Evolutionary conservation across 495 filamentous ascomycete species (phyloP).

Genomic region (Hypoxylon cercidicola): DNA sequence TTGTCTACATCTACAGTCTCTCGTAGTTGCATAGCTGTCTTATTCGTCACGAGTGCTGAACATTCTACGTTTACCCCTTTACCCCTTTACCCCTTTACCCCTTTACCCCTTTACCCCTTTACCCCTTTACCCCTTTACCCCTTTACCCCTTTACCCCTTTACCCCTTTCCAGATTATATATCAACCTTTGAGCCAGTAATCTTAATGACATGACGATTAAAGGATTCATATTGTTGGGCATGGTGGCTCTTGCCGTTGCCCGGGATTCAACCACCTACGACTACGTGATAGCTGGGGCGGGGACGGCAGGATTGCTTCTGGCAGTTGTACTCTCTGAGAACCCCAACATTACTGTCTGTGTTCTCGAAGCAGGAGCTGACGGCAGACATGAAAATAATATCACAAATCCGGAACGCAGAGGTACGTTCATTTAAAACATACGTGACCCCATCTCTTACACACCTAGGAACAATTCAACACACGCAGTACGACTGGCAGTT

Average conservation of each 20-base stretch:
- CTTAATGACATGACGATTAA: neutral
- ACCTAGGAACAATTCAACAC: constrained; percentile 4
- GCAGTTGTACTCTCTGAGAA: neutral
- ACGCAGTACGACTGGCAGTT: constrained; percentile 23
- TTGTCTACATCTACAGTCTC: no score
- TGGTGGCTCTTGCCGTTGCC: neutral
- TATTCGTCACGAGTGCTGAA: no score
- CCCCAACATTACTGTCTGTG: neutral
- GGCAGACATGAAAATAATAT: constrained; percentile 2
- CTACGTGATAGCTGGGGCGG: constrained; percentile 29
- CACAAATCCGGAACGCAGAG: neutral
- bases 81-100: no score
- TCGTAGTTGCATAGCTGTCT: neutral
- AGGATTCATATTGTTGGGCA: neutral
- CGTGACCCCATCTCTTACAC: neutral
- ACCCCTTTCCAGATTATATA: no score
- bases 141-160: neutral
- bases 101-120: no score
- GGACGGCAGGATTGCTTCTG: neutral
- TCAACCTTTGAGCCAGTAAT: no score
- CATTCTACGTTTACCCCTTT: no score
- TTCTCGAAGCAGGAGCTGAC: constrained; percentile 1
- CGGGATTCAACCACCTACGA: constrained; percentile 1
- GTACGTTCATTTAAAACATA: neutral
- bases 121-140: no score